Evolutionary conservation across 2,329 filamentous ascomycete genomes (phyloP), one percentile per base, ranked within the genome.

Genomic region (Hortaea werneckii): DNA sequence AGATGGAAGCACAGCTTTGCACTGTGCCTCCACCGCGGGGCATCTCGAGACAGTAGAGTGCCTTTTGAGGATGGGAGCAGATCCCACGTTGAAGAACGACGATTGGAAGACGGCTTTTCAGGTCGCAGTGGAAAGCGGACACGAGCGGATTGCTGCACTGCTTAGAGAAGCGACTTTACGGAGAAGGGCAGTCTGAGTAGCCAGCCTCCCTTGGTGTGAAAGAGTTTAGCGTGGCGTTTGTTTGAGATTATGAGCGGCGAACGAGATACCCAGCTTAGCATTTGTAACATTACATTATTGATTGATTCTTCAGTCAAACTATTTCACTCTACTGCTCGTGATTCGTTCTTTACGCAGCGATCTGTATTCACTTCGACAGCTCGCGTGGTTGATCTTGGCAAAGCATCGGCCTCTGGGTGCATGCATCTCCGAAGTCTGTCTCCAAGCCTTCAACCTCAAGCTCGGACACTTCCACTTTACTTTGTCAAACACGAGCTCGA

Each of bases 1-100:
- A 4, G 57, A 62, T 32, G 61, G 58, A 3, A 58, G 55, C 40
- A 58, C 59, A 8, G 48, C 56, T 6, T 41, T 63, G 29, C 57
- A 61, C 41, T 63, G 56, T 38, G 61, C 61, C 5, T 55, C 59
- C 12, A 47, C 56, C 29, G 49, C 49, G 5, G 56, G 51, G 13
- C 51, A 53, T 8, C 43, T 46, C 29, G 53, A 48, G 35, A 56
- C 58, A 44, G 56, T 52, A 32, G 50, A 55, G 34, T 44, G 47
- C 11, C 45, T 63, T n/a, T 40, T 63, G 11, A 43, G 42, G 37
- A 50, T 50, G 37, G 58, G 58, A 11, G 60, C 59, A n/a, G 53
- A 60, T 44, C 47, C 50, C 6, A 41, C 45, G 39, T 40, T 42
- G 38, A 51, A 48, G 42, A 60, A 63, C 34, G 52, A 57, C 26